phyloP scores from a whole-genome alignment of 2,329 filamentous ascomycete genomes.

The Ophiostoma himal-ulmi region DNA sequence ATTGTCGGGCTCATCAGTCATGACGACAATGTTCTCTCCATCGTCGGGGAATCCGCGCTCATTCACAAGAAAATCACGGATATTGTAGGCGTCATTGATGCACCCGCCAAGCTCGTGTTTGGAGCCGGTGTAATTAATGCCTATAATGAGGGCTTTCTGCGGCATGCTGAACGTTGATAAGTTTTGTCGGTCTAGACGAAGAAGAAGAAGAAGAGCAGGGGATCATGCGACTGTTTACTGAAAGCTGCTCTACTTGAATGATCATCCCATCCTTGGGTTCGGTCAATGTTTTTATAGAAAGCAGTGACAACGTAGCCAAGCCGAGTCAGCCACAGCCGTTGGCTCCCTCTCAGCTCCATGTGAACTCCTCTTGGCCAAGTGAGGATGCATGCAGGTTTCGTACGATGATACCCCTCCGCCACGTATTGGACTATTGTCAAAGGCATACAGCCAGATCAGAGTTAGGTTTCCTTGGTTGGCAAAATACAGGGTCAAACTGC shows the following conservation, averaged over 20 bases:
- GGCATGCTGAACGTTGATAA: not conserved
- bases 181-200: not conserved
- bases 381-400: not conserved
- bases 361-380: not conserved
- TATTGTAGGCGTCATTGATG: slow-evolving; percentile 38
- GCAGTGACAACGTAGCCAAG: not conserved
- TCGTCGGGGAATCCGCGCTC: slow-evolving; percentile 35
- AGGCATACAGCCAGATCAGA: not conserved
- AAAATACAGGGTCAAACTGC: not conserved
- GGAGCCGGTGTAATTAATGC: slow-evolving; percentile 57
- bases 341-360: not conserved
- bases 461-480: no score
- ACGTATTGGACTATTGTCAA: not conserved
- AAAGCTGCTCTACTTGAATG: not conserved
- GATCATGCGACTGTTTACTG: not conserved
- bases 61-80: slow-evolving; percentile 35
- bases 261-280: not conserved
- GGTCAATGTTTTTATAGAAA: not conserved
- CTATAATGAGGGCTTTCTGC: slow-evolving; percentile 36
- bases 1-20: slow-evolving; percentile 34
- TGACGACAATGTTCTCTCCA: slow-evolving; percentile 34
- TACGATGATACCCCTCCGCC: slow-evolving; percentile 9
- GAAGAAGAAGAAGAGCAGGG: not conserved
- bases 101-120: slow-evolving; percentile 53
- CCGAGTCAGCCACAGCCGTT: not conserved